phyloP scores from a whole-genome alignment of 2,329 filamentous ascomycete genomes.

The Cladosporium phlei region DNA sequence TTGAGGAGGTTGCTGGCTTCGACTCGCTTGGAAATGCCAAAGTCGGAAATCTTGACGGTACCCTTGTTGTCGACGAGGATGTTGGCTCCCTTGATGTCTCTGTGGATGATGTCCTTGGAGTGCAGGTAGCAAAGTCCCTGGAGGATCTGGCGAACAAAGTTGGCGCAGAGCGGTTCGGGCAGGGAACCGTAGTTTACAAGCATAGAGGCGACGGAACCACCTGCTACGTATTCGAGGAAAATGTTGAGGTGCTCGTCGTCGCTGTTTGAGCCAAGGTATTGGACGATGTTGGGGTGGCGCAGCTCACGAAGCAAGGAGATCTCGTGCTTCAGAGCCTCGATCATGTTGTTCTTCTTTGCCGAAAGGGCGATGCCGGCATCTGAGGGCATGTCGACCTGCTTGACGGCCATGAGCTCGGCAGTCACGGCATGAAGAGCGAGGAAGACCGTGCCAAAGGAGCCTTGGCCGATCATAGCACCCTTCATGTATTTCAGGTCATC shows the following conservation, averaged over 20 bases:
- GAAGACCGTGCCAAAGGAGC: conserved; percentile 94
- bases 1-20: conserved; percentile 79
- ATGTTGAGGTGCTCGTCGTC: conserved; percentile 93
- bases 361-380: conserved; percentile 74
- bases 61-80: conserved; percentile 99
- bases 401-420: conserved; percentile 94
- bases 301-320: conserved; percentile 90
- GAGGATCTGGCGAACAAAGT: conserved; percentile 94
- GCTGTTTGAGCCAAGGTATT: conserved; percentile 92
- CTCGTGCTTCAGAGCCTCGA: conserved; percentile 92
- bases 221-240: conserved; percentile 98
- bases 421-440: conserved; percentile 92
- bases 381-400: conserved; percentile 90
- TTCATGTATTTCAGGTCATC: conserved; percentile 99
- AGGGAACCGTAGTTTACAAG: conserved; percentile 96
- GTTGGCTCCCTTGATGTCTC: conserved; percentile 98
- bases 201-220: conserved; percentile 96
- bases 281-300: conserved; percentile 94
- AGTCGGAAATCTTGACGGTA: conserved; percentile 98
- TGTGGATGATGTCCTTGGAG: conserved; percentile 91
- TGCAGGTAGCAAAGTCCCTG: conserved; percentile 90
- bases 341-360: conserved; percentile 94
- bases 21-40: conserved; percentile 96
- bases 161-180: conserved; percentile 86
- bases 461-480: conserved; percentile 91